phyloP scores from a whole-genome alignment of 768 basidiomycete genomes.

The Infundibulicybe gibba region DNA sequence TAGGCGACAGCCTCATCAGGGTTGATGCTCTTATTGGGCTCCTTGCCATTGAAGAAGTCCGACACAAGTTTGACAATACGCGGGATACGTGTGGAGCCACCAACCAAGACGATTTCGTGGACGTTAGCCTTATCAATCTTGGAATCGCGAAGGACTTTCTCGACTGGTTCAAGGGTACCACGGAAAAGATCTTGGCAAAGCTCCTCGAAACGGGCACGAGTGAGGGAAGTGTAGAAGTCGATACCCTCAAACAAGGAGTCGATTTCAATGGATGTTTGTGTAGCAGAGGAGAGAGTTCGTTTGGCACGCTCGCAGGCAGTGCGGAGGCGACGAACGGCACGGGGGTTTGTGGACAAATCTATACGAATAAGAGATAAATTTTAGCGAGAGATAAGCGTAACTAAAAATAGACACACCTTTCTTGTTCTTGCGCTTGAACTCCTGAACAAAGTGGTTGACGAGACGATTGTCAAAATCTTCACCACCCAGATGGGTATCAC shows the following conservation, averaged over 20 bases:
- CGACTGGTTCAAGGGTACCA: constrained; percentile 89
- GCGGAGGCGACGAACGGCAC: constrained; percentile 95
- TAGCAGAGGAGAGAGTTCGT: constrained; percentile 94
- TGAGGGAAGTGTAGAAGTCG: constrained; percentile 97
- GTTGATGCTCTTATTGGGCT: constrained; percentile 99
- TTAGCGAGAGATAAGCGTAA: background rate
- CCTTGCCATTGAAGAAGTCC: constrained; percentile 98
- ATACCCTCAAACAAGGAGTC: constrained; percentile 97
- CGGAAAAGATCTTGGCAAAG: constrained; percentile 95
- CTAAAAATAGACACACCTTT: constrained; percentile 50
- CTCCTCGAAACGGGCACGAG: constrained; percentile 97
- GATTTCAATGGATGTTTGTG: constrained; percentile 96
- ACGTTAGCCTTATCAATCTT: constrained; percentile 97
- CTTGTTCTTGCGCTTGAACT: constrained; percentile 98
- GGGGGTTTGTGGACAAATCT: constrained; percentile 89
- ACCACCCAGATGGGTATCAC: constrained; percentile 97
- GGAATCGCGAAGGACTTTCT: constrained; percentile 96
- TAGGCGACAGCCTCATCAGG: constrained; percentile 99
- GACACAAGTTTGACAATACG: constrained; percentile 96
- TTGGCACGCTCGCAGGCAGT: constrained; percentile 99
- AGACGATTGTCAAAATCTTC: constrained; percentile 99
- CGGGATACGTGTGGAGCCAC: constrained; percentile 98
- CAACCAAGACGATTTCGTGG: constrained; percentile 96
- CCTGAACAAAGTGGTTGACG: constrained; percentile 94
- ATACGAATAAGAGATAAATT: background rate